A percentile compares a stretch with the other conserved stretches of the same genome.
Conservation (phyloP, 495 filamentous ascomycete species). For the Aspergillus saccharolyticus region DNA sequence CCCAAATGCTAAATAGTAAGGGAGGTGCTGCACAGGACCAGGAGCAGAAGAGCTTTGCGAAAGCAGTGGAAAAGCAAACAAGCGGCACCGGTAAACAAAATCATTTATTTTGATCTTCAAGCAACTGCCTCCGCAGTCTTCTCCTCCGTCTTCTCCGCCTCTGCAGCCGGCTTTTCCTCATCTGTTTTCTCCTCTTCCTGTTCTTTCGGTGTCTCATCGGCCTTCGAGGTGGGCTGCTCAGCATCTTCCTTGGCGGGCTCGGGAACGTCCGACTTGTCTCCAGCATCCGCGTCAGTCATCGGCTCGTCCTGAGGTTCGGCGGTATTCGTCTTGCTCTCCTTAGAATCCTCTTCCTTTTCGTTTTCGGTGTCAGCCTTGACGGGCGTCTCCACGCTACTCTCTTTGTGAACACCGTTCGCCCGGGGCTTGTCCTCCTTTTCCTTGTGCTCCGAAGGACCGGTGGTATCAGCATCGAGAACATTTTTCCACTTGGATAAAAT, state of each 20-base stretch:
- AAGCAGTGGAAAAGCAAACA: not conserved
- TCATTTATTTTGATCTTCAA: conserved; percentile 8
- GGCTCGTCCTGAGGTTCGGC: conserved; percentile 34
- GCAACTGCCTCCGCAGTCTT: conserved; percentile 19
- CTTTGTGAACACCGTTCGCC: conserved; percentile 50
- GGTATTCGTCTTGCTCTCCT: conserved; percentile 39
- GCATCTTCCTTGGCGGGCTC: conserved; percentile 22
- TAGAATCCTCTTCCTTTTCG: conserved; percentile 43
- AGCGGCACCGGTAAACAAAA: not conserved
- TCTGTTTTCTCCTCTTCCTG: conserved; percentile 12
- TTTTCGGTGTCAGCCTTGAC: conserved; percentile 36
- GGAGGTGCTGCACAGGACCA: not conserved
- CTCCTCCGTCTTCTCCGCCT: conserved; percentile 20
- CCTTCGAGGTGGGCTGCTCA: conserved; percentile 17
- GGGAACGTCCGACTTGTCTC: conserved; percentile 24
- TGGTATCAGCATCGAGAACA: conserved; percentile 56
- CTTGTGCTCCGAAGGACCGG: conserved; percentile 34
- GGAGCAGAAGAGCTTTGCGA: not conserved
- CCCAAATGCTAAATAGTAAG: conserved; percentile 1
- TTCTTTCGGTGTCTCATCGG: conserved; percentile 18
- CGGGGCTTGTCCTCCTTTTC: conserved; percentile 42
- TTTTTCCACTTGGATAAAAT: conserved; percentile 80
- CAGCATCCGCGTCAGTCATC: conserved; percentile 31
- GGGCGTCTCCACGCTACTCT: conserved; percentile 37
- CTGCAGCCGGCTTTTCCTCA: conserved; percentile 17